A percentile compares a stretch with the other conserved stretches of the same genome.
Evolutionary conservation across 2,329 filamentous ascomycete species (phyloP).

Genomic region (Ustulina deusta): DNA sequence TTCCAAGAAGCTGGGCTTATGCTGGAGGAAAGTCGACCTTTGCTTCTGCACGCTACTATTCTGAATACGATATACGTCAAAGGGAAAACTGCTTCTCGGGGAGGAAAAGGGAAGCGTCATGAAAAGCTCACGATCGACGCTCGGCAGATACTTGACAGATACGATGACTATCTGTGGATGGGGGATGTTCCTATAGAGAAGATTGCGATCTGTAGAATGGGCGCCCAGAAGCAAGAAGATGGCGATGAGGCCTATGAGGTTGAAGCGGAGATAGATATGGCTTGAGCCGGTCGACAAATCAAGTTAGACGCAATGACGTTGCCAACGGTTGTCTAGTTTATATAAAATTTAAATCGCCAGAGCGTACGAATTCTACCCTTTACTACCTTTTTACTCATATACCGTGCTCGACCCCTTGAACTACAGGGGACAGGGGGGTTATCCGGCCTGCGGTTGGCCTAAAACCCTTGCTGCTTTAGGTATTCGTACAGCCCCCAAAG

Average conservation of each 20-base stretch:
- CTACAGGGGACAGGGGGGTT: slow-evolving; percentile 7
- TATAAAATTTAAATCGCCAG: slow-evolving; percentile 1
- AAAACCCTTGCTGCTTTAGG: background rate
- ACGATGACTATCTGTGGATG: slow-evolving; percentile 77
- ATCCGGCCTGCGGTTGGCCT: background rate
- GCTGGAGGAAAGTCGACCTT: slow-evolving; percentile 67
- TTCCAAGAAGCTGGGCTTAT: slow-evolving; percentile 71
- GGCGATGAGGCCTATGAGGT: slow-evolving; percentile 67
- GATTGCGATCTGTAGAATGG: slow-evolving; percentile 88
- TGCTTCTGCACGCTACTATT: slow-evolving; percentile 86
- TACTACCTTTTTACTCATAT: too few species aligned
- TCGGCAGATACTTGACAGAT: slow-evolving; percentile 66
- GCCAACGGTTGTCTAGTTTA: background rate
- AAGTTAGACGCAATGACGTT: background rate
- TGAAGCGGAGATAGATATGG: slow-evolving; percentile 59
- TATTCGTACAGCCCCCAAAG: background rate
- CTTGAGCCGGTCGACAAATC: slow-evolving; percentile 18
- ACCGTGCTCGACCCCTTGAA: background rate
- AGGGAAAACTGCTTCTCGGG: slow-evolving; percentile 46
- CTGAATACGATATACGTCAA: slow-evolving; percentile 86
- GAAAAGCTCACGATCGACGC: slow-evolving; percentile 66
- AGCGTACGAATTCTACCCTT: background rate
- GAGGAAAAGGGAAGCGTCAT: slow-evolving; percentile 46
- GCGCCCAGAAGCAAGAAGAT: slow-evolving; percentile 74
- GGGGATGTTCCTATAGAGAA: slow-evolving; percentile 73